Base-by-base conservation (phyloP, 1,139 yeast genomes). In the Hansenula sp. region DNA sequence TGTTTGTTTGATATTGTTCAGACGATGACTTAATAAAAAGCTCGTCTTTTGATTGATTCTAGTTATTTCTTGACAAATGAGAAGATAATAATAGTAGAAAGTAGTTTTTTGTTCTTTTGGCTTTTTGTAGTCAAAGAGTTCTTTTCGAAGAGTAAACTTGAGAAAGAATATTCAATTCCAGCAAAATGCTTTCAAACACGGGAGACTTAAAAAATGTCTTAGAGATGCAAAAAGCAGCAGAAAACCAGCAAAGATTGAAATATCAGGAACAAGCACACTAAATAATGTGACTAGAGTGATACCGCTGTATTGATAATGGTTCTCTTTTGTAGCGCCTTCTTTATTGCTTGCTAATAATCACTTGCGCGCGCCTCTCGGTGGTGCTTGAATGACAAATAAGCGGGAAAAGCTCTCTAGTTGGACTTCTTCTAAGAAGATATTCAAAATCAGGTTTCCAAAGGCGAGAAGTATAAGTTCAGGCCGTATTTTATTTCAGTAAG, bases 1-100 rank as follows among this genome's bases (percentile, higher is more conserved):
- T 33, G 13, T 34, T 15, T 24, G 21, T 25, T 35, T 5, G 24
- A 5, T 21, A 9, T 35, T 17, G 9, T 6, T 10, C 10, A n/a
- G 47, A 43, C 53, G 53, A 50, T 50, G 42, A 50, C 53, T 41
- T 41, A 41, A 29, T 30, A 33, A 41, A 41, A 41, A 41, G 44
- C 41, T 41, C 44, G 44, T 36, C 27, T 27, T 21, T 31, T 21
- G 25, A 11, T 11, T 10, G 15, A 19, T 13, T 34, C 12, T 38
- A 16, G 13, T 30, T n/a, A 21, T 17, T 12, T 17, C n/a, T 28
- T 24, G 5, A 30, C 15, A 10, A 3, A 13, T 19, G 18, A 9
- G 5, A 16, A 16, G 19, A 16, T 10, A 16, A 31, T 15, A 13
- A 32, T 17, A 6, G 12, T 17, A 17, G 24, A 32, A 32, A 28